A percentile compares a stretch with the other conserved stretches of the same genome.
Evolutionary conservation across 2,329 filamentous ascomycete species (phyloP).

Genomic region (Bisporella sp.): DNA sequence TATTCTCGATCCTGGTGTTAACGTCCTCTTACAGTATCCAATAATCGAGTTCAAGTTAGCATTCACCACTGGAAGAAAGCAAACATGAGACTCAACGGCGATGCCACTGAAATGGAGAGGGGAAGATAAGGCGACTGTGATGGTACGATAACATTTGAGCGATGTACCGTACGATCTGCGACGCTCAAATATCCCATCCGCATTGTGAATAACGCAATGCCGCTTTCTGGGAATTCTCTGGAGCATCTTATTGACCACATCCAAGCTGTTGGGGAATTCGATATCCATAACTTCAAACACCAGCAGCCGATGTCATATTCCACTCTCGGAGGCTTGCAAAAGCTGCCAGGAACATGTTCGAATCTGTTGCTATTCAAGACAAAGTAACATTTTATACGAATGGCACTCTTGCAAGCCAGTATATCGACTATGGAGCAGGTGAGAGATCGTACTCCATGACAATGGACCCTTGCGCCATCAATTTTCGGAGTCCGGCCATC

Average conservation of each 20-base stretch:
- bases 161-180: neutral
- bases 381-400: neutral
- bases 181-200: constrained; percentile 1
- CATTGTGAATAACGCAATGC: neutral
- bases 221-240: neutral
- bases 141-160: neutral
- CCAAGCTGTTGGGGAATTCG: neutral
- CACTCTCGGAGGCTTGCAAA: neutral
- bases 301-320: neutral
- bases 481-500: constrained; percentile 16
- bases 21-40: neutral
- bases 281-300: neutral
- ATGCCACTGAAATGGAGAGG: no score
- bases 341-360: constrained; percentile 3
- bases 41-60: neutral
- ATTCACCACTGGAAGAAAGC: neutral
- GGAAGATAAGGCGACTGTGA: no score
- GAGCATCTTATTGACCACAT: neutral
- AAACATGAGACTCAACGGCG: neutral
- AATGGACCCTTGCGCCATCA: constrained; percentile 1
- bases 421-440: neutral
- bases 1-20: no score
- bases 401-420: neutral
- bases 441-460: neutral
- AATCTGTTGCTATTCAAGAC: neutral